phyloP scores from a whole-genome alignment of 2,329 filamentous ascomycete species.

The Scedosporium minutisporum region DNA sequence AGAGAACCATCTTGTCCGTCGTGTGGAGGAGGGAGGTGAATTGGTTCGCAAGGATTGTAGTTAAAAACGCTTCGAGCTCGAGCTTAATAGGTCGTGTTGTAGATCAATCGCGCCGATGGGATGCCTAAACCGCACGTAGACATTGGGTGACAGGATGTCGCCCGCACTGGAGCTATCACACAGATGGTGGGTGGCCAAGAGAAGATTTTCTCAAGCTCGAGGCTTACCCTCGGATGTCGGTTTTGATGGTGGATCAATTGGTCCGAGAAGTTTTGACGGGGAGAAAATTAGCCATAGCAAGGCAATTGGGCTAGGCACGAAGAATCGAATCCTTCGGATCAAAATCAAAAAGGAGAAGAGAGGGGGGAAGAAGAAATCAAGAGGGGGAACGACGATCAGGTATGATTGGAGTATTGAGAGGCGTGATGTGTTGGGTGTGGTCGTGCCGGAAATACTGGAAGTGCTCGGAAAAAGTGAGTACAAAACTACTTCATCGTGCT shows the following conservation, averaged over 20 bases:
- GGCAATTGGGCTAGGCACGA: not conserved
- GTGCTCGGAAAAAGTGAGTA: not conserved
- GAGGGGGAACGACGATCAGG: not conserved
- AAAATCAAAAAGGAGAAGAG: not conserved
- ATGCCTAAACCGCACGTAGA: constrained; percentile 1
- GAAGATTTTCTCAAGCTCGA: not conserved
- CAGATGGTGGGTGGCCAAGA: not conserved
- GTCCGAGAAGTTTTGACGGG: not conserved
- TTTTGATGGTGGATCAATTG: not conserved
- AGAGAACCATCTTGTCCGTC: constrained; percentile 47
- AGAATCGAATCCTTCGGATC: not conserved
- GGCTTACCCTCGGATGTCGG: not conserved
- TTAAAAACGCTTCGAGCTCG: not conserved
- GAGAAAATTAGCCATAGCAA: not conserved
- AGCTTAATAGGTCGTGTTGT: not conserved
- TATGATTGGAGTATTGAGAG: not conserved
- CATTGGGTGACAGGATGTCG: constrained; percentile 1
- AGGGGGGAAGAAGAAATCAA: not conserved
- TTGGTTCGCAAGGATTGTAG: not conserved
- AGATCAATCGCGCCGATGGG: not conserved
- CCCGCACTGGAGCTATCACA: not conserved
- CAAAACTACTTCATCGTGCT: not conserved
- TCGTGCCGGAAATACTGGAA: not conserved
- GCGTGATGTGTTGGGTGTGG: not conserved
- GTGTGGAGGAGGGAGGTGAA: not conserved